These are phyloP conservation scores for Mediolabrus comicus DNA, from an alignment of 108 stramenopile genomes.

Conservation along the genomic window DNA sequence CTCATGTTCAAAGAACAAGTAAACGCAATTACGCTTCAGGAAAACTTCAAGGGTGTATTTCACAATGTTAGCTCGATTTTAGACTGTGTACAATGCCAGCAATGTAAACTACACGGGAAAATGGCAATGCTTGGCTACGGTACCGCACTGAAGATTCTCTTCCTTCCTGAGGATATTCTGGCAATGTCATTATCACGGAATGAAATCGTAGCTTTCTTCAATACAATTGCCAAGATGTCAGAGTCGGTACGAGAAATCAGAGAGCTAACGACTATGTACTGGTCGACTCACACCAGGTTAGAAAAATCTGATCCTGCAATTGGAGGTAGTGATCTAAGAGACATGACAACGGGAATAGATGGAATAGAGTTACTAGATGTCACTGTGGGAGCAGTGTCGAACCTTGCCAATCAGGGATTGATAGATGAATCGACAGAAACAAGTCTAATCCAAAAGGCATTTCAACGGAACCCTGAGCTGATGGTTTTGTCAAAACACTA, in stretches of 20 bases:
- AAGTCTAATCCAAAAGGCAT: slow-evolving; percentile 63
- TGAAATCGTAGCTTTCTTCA: slow-evolving; percentile 90
- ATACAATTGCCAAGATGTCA: slow-evolving; percentile 82
- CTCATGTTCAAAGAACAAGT: slow-evolving; percentile 82
- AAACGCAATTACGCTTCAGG: slow-evolving; percentile 57
- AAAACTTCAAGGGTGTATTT: slow-evolving; percentile 91
- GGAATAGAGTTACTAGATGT: slow-evolving; percentile 56
- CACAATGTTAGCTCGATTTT: slow-evolving; percentile 88
- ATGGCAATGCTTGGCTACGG: slow-evolving; percentile 94
- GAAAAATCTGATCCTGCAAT: slow-evolving; percentile 42
- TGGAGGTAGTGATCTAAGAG: neutral
- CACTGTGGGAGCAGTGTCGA: slow-evolving; percentile 69
- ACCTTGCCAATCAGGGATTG: slow-evolving; percentile 51
- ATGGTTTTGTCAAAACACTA: slow-evolving; percentile 81
- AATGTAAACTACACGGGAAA: slow-evolving; percentile 94
- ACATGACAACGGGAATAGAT: slow-evolving; percentile 18
- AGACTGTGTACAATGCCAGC: slow-evolving; percentile 96
- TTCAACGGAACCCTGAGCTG: slow-evolving; percentile 68
- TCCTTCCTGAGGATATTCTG: slow-evolving; percentile 58
- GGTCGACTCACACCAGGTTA: slow-evolving; percentile 45
- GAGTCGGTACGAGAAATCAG: slow-evolving; percentile 75
- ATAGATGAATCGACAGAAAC: slow-evolving; percentile 66
- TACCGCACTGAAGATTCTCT: slow-evolving; percentile 90
- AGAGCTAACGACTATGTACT: slow-evolving; percentile 78
- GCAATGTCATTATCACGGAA: slow-evolving; percentile 62